A percentile compares a stretch with the other conserved stretches of the same genome.
phyloP scores from a whole-genome alignment of 352 stramenopile genomes.

The Phytophthora ohioensis region DNA sequence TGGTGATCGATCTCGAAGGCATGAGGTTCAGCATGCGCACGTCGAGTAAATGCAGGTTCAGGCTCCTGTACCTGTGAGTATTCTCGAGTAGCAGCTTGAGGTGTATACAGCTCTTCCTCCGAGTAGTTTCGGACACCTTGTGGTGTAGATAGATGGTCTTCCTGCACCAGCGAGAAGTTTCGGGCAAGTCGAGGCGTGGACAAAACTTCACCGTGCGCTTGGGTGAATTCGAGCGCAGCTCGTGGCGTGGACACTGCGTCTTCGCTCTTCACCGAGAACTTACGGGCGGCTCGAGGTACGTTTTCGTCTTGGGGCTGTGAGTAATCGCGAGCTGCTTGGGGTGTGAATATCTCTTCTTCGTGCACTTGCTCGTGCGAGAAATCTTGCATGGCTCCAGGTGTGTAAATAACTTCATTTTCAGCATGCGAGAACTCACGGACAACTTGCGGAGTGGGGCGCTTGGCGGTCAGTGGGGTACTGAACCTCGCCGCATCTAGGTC shows the following conservation, averaged over 20 bases:
- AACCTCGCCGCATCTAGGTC: slow-evolving; percentile 6
- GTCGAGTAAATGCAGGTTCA: neutral
- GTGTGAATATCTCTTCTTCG: slow-evolving; percentile 4
- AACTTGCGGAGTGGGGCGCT: slow-evolving; percentile 1
- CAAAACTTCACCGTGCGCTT: slow-evolving; percentile 1
- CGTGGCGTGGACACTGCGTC: slow-evolving; percentile 8
- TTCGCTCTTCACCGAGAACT: slow-evolving; percentile 9
- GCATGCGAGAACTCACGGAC: neutral
- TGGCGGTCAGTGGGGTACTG: slow-evolving; percentile 5
- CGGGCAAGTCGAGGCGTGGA: slow-evolving; percentile 3
- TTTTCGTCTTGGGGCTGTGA: slow-evolving; percentile 2
- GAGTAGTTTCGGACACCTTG: neutral
- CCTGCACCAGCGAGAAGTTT: neutral
- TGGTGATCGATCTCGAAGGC: neutral
- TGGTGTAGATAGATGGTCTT: slow-evolving; percentile 2
- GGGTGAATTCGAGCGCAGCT: slow-evolving; percentile 4
- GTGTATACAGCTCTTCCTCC: neutral
- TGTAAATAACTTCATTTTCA: slow-evolving; percentile 8
- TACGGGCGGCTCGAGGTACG: neutral
- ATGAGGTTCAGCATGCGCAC: slow-evolving; percentile 2
- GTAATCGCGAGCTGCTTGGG: neutral
- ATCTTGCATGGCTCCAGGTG: slow-evolving; percentile 3
- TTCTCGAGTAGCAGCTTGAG: slow-evolving; percentile 3
- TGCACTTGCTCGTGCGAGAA: slow-evolving; percentile 1
- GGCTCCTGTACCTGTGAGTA: neutral